Conservation (phyloP, 108 stramenopile genomes). For the Mediolabrus comicus region DNA sequence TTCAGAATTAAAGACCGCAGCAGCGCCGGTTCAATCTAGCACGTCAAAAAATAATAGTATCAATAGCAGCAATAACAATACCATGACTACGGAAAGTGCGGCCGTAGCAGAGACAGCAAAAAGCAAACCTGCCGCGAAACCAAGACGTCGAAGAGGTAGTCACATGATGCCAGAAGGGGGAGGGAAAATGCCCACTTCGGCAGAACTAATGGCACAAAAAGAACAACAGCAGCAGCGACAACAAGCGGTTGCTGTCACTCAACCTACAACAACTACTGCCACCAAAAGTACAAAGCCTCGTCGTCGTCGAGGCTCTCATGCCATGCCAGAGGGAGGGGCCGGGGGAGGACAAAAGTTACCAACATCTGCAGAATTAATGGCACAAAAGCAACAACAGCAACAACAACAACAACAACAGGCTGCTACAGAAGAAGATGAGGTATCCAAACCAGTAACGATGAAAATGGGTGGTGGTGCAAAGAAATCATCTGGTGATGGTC, state of each 20-base stretch:
- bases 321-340: not conserved
- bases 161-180: not conserved
- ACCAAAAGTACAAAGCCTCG: not conserved
- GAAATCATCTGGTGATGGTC: not conserved
- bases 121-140: not conserved
- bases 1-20: no score
- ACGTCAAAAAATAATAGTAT: not conserved
- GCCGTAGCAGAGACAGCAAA: not conserved
- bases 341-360: not conserved
- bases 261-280: not conserved
- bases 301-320: not conserved
- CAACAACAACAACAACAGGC: not conserved
- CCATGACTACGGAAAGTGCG: not conserved
- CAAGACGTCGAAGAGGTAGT: not conserved
- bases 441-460: no score
- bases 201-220: constrained; percentile 1
- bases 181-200: not conserved
- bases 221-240: not conserved
- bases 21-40: not conserved
- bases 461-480: no score
- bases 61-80: not conserved
- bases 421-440: no score
- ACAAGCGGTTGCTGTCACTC: not conserved
- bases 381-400: not conserved
- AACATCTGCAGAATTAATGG: not conserved